These are phyloP conservation scores for Solanum pinnatisectum DNA, from an alignment of 257 asterid genomes.

Conservation along the genomic window DNA sequence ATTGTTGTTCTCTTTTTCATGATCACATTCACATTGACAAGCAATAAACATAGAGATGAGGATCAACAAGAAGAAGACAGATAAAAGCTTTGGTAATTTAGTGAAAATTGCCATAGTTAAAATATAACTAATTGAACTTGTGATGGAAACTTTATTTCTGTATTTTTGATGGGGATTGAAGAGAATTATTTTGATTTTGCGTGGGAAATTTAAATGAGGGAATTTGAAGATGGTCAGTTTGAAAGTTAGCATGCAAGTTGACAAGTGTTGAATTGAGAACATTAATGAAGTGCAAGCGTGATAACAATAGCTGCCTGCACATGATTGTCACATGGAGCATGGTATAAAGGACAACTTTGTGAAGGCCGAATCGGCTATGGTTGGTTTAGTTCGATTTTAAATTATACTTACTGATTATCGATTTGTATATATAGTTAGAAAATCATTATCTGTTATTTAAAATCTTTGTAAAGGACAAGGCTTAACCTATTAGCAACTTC, in stretches of 20 bases:
- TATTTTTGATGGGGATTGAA: background rate
- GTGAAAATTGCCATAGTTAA: background rate
- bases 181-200: background rate
- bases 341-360: no score
- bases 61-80: background rate
- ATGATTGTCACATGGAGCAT: background rate
- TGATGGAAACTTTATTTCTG: background rate
- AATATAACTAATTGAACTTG: background rate
- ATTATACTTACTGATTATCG: no score
- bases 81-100: background rate
- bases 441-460: no score
- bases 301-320: background rate
- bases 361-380: no score
- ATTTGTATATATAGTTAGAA: no score
- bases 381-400: no score
- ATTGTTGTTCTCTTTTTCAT: background rate
- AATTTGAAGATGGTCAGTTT: background rate
- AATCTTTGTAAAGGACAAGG: background rate
- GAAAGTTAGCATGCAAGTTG: background rate
- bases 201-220: background rate
- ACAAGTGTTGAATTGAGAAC: background rate
- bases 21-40: background rate
- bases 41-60: background rate
- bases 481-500: background rate
- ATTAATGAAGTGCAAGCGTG: background rate